phyloP scores from a whole-genome alignment of 2,329 filamentous ascomycete species.

The Phoma sp. region DNA sequence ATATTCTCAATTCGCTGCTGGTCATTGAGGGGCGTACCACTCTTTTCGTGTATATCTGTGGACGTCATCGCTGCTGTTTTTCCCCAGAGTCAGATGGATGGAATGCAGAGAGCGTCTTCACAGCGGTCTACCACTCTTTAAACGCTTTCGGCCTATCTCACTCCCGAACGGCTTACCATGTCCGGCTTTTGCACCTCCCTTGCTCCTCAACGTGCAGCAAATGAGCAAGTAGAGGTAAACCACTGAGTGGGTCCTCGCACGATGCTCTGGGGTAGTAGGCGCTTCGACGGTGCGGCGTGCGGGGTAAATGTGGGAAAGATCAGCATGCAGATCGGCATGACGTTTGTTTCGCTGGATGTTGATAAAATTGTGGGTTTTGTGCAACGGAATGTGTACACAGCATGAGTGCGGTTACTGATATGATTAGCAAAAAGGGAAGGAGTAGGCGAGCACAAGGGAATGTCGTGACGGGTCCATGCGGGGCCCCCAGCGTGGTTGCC shows the following conservation, averaged over 20 bases:
- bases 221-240: neutral
- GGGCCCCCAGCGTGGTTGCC: neutral
- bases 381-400: neutral
- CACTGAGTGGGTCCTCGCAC: conserved; percentile 11
- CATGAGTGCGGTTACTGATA: neutral
- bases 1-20: conserved; percentile 34
- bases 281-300: conserved; percentile 13
- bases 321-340: conserved; percentile 16
- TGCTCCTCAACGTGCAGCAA: conserved; percentile 7
- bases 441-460: neutral
- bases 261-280: conserved; percentile 24
- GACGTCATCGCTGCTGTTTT: conserved; percentile 22
- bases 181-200: conserved; percentile 13
- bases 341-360: conserved; percentile 12
- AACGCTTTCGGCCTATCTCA: conserved; percentile 21
- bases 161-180: conserved; percentile 21
- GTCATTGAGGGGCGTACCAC: conserved; percentile 10
- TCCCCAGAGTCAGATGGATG: neutral
- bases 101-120: neutral
- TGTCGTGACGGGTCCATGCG: neutral
- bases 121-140: conserved; percentile 17
- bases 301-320: conserved; percentile 27
- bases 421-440: neutral
- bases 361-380: conserved; percentile 2
- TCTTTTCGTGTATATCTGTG: conserved; percentile 20